Evolutionary conservation across 192 early-diverging fungal genomes (phyloP).

Genomic region (Mycoemilia scoparia): DNA sequence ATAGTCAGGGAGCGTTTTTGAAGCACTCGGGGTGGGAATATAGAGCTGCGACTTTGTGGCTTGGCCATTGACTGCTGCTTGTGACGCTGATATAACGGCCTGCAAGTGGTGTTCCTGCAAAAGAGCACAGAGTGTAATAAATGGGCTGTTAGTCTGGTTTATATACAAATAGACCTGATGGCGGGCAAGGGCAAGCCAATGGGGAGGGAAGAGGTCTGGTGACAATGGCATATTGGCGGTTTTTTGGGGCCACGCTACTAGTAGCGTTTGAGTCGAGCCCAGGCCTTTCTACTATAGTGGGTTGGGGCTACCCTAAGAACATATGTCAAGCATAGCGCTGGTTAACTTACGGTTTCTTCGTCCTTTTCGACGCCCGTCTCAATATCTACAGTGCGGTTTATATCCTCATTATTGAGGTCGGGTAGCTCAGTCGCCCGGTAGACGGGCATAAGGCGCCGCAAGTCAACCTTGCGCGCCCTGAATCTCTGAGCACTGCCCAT

Average conservation of each 20-base stretch:
- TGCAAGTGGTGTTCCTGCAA: constrained; percentile 84
- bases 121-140: not conserved
- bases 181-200: too few species aligned
- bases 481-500: constrained; percentile 40
- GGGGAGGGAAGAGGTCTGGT: too few species aligned
- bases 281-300: too few species aligned
- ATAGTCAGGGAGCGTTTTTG: constrained; percentile 44
- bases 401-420: constrained; percentile 65
- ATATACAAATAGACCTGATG: too few species aligned
- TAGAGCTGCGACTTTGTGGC: constrained; percentile 35
- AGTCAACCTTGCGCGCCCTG: constrained; percentile 75
- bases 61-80: constrained; percentile 40
- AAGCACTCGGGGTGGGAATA: constrained; percentile 92
- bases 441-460: constrained; percentile 65
- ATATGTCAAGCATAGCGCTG: too few species aligned
- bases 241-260: too few species aligned
- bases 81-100: constrained; percentile 68
- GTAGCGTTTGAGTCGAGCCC: too few species aligned
- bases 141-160: too few species aligned
- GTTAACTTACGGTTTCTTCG: constrained; percentile 50
- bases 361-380: constrained; percentile 97
- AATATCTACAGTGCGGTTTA: constrained; percentile 28
- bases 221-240: too few species aligned
- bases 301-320: too few species aligned
- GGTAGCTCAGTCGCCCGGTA: constrained; percentile 61